Conservation (phyloP, 805 yeast species). For the Saturnispora ahearnii region DNA sequence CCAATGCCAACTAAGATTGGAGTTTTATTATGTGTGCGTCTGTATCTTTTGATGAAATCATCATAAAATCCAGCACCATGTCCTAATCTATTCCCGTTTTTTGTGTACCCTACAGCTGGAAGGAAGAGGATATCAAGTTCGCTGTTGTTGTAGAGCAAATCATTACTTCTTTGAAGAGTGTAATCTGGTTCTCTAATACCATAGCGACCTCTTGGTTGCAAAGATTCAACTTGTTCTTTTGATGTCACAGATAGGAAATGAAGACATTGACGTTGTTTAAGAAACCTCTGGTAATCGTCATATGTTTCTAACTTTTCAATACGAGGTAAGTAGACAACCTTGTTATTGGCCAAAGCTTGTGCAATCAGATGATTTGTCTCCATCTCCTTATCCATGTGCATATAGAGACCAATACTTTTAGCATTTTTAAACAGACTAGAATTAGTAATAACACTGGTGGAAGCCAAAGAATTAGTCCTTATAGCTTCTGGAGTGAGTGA, state of each 20-base stretch:
- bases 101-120: slow-evolving; percentile 80
- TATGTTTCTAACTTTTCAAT: slow-evolving; percentile 25
- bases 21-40: slow-evolving; percentile 22
- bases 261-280: slow-evolving; percentile 36
- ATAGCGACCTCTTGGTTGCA: slow-evolving; percentile 63
- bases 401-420: slow-evolving; percentile 50
- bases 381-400: slow-evolving; percentile 69
- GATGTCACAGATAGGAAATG: slow-evolving; percentile 45
- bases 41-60: slow-evolving; percentile 50
- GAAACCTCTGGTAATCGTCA: slow-evolving; percentile 18
- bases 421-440: slow-evolving; percentile 35
- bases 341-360: slow-evolving; percentile 38
- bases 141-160: slow-evolving; percentile 12
- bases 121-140: slow-evolving; percentile 61
- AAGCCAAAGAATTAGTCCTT: background rate
- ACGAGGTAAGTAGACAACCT: slow-evolving; percentile 51
- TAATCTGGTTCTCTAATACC: slow-evolving; percentile 56
- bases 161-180: slow-evolving; percentile 13
- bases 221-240: slow-evolving; percentile 32
- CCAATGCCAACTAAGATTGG: slow-evolving; percentile 58
- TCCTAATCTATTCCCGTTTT: slow-evolving; percentile 49
- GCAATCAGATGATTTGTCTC: slow-evolving; percentile 49
- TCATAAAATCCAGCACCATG: slow-evolving; percentile 95
- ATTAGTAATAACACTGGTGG: slow-evolving; percentile 1
- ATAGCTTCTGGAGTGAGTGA: background rate